Percentiles rank a stretch among this genome's conserved stretches.
Conservation (phyloP, 495 filamentous ascomycete genomes). For the Annulohypoxylon moriforme region DNA sequence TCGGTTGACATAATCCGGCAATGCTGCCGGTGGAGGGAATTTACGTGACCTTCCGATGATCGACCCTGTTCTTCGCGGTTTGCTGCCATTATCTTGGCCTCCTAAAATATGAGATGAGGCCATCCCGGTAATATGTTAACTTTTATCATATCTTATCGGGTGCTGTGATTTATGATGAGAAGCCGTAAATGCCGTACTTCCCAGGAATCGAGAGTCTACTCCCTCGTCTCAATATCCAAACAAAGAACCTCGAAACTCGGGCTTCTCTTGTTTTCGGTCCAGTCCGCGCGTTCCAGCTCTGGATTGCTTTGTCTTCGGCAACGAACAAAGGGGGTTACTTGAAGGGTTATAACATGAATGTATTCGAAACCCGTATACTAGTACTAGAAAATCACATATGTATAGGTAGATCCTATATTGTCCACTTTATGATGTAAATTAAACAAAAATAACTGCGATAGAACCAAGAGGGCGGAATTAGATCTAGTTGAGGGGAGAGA, state of each 20-base stretch:
- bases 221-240: background rate
- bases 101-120: slow-evolving; percentile 7
- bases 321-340: slow-evolving; percentile 7
- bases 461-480: background rate
- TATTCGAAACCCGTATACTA: too few species aligned
- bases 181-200: background rate
- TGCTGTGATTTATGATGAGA: background rate
- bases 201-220: background rate
- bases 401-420: background rate
- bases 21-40: slow-evolving; percentile 29
- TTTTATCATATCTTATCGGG: background rate
- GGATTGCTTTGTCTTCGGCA: slow-evolving; percentile 7
- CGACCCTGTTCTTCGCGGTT: background rate
- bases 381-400: background rate
- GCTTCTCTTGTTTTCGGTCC: slow-evolving; percentile 1
- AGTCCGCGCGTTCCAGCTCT: background rate
- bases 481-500: background rate
- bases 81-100: background rate
- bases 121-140: slow-evolving; percentile 16
- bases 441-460: background rate
- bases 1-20: slow-evolving; percentile 35
- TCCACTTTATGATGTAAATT: background rate
- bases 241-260: slow-evolving; percentile 1
- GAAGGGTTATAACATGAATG: background rate
- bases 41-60: background rate